phyloP scores from a whole-genome alignment of 2,329 filamentous ascomycete species.

The Arthrobotrys entomopaga region DNA sequence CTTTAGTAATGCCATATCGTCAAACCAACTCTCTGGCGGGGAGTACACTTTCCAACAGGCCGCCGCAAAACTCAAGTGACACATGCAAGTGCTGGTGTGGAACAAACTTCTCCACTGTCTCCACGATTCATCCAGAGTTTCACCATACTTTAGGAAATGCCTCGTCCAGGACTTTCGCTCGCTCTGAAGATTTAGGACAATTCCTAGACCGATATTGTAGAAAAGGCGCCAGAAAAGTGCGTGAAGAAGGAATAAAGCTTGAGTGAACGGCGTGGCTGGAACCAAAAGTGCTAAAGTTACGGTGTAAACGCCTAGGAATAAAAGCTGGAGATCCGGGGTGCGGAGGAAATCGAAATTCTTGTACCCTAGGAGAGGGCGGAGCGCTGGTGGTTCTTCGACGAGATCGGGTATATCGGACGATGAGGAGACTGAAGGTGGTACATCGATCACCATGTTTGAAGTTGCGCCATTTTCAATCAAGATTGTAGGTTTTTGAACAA shows the following conservation, averaged over 20 bases:
- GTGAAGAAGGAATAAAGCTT: conserved; percentile 81
- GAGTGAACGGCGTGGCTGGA: conserved; percentile 78
- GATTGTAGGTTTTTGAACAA: conserved; percentile 52
- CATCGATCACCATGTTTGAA: conserved; percentile 59
- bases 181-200: conserved; percentile 85
- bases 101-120: conserved; percentile 97
- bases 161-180: conserved; percentile 93
- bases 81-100: conserved; percentile 89
- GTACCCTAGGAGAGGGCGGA: conserved; percentile 80
- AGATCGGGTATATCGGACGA: conserved; percentile 25
- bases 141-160: conserved; percentile 96
- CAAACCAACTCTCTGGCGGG: conserved; percentile 84
- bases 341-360: conserved; percentile 75
- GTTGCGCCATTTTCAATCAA: conserved; percentile 60
- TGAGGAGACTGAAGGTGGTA: conserved; percentile 60
- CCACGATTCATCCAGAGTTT: conserved; percentile 91
- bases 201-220: conserved; percentile 88
- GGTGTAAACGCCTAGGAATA: conserved; percentile 71
- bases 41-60: conserved; percentile 97
- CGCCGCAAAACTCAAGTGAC: conserved; percentile 86
- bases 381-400: conserved; percentile 61
- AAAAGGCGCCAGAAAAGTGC: conserved; percentile 86
- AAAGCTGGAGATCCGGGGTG: conserved; percentile 58
- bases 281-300: conserved; percentile 78
- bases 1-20: conserved; percentile 84